phyloP scores from a whole-genome alignment of 306 rosid genomes.

The Carpinus fangiana region DNA sequence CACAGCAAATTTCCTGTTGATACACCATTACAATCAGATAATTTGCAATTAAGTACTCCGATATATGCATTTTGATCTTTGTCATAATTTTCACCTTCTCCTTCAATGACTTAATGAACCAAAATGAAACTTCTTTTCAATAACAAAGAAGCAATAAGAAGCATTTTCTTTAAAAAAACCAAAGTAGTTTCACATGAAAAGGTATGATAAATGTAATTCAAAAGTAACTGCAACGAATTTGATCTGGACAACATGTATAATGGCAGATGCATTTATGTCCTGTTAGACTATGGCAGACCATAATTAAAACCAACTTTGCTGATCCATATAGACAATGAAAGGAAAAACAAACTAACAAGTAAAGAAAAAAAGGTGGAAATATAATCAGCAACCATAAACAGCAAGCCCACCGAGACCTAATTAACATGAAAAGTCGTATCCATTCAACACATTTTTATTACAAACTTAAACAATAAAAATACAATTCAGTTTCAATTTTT shows the following conservation, averaged over 20 bases:
- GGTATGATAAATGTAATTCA: neutral
- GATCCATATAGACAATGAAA: neutral
- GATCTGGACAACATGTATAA: neutral
- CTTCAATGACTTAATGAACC: neutral
- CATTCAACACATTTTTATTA: no score
- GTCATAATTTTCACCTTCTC: neutral
- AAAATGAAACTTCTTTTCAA: neutral
- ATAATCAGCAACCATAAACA: neutral
- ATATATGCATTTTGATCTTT: neutral
- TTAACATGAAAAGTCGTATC: no score
- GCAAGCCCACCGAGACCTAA: no score
- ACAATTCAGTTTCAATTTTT: no score
- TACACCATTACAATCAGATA: neutral
- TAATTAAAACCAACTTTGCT: neutral
- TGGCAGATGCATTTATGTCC: neutral
- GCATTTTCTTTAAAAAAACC: neutral
- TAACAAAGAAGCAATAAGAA: neutral
- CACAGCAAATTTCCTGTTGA: neutral
- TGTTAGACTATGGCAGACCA: neutral
- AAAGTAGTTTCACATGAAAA: neutral
- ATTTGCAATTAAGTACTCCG: neutral
- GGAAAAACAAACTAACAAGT: neutral
- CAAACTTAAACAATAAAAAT: no score
- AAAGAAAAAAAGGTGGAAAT: neutral
- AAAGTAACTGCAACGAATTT: neutral